These are phyloP conservation scores for Diaporthe caulivora DNA, from an alignment of 2,329 filamentous ascomycete genomes.

Conservation along the genomic window DNA sequence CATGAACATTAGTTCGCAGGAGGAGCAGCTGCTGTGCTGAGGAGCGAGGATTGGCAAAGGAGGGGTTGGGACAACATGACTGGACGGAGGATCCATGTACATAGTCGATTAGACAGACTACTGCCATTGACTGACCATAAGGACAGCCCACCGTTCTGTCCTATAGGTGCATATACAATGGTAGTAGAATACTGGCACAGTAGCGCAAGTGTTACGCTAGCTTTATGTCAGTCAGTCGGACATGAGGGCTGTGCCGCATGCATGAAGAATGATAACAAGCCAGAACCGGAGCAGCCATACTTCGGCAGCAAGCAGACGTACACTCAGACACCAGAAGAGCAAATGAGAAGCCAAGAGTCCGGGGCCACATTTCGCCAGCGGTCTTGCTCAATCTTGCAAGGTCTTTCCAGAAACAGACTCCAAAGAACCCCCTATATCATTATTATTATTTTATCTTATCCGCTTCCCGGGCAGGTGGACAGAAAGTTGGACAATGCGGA, in stretches of 20 bases:
- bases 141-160: neutral
- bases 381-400: neutral
- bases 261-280: neutral
- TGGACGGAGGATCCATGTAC: neutral
- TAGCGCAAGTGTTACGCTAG: neutral
- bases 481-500: neutral
- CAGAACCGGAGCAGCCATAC: neutral
- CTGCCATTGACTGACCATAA: neutral
- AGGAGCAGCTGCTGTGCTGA: neutral
- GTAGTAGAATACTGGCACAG: neutral
- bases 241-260: too few species aligned
- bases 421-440: neutral
- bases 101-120: too few species aligned
- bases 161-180: neutral
- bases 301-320: too few species aligned
- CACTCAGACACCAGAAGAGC: neutral
- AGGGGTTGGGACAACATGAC: conserved; percentile 6
- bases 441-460: neutral
- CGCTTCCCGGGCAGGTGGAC: neutral
- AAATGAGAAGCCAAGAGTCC: neutral
- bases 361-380: neutral
- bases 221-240: neutral
- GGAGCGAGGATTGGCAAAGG: neutral
- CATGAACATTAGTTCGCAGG: neutral
- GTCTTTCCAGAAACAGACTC: neutral